A percentile compares a stretch with the other conserved stretches of the same genome.
Conservation (phyloP, 1,284 basidiomycete species). For the Clitocybe nebularis region DNA sequence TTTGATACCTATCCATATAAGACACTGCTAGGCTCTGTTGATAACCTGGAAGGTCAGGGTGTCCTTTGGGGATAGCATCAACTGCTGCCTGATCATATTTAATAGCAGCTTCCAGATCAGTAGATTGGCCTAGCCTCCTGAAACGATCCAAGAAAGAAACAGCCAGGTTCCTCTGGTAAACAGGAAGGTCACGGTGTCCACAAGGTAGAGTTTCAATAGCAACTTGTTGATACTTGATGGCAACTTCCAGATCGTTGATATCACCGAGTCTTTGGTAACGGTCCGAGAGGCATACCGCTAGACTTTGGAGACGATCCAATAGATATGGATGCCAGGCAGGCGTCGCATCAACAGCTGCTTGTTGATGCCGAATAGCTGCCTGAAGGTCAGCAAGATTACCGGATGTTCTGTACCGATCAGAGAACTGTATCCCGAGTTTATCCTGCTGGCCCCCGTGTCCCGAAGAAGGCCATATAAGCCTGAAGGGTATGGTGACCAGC, state of each 20-base stretch:
- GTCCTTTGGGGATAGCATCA: neutral
- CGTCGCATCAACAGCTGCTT: slow-evolving; percentile 4
- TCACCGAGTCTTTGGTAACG: slow-evolving; percentile 1
- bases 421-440: neutral
- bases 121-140: neutral
- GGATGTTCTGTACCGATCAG: neutral
- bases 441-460: neutral
- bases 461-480: neutral
- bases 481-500: neutral
- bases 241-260: neutral
- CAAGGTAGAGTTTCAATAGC: neutral
- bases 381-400: slow-evolving; percentile 2
- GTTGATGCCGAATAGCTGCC: neutral
- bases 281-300: neutral
- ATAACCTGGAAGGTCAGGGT: neutral
- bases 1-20: neutral
- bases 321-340: neutral
- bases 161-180: neutral
- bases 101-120: slow-evolving; percentile 1
- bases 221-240: neutral
- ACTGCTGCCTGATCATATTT: neutral
- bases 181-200: neutral
- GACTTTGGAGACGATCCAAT: neutral
- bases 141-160: neutral
- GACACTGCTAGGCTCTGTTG: neutral